Evolutionary conservation across 495 filamentous ascomycete genomes (phyloP).

Genomic region (Penicillium coprophilum): DNA sequence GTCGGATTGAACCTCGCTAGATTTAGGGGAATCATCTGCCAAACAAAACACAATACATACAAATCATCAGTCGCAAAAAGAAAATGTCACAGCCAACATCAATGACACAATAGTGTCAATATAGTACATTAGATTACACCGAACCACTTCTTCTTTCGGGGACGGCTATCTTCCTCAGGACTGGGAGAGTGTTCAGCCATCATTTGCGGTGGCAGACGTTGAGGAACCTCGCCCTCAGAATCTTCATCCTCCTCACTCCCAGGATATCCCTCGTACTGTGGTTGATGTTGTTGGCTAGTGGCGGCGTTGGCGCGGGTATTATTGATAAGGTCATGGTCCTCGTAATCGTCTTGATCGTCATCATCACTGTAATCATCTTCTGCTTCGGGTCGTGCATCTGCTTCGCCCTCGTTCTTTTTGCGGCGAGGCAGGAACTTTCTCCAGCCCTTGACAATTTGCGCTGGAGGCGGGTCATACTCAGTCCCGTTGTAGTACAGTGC

Average conservation of each 20-base stretch:
- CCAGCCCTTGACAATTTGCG: conserved; percentile 44
- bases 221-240: conserved; percentile 20
- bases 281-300: conserved; percentile 12
- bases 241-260: conserved; percentile 30
- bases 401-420: conserved; percentile 25
- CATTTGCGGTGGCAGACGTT: conserved; percentile 21
- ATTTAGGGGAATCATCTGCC: conserved; percentile 5
- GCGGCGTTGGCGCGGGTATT: conserved; percentile 31
- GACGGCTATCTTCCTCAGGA: conserved; percentile 16
- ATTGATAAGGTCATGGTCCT: conserved; percentile 30
- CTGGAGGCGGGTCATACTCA: conserved; percentile 43
- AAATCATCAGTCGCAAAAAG: conserved; percentile 12
- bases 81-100: conserved; percentile 3
- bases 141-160: conserved; percentile 45
- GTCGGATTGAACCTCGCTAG: background rate
- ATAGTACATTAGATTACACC: conserved; percentile 33
- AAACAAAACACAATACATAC: background rate
- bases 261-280: conserved; percentile 27
- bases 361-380: conserved; percentile 31
- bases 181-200: conserved; percentile 15
- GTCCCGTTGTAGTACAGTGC: conserved; percentile 57
- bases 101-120: conserved; percentile 15
- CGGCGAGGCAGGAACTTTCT: conserved; percentile 40
- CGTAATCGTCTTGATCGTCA: conserved; percentile 29
- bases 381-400: conserved; percentile 16